Percentiles rank a stretch among this genome's conserved stretches.
phyloP scores from a whole-genome alignment of 768 basidiomycete genomes.

The Hericium rajendrae region DNA sequence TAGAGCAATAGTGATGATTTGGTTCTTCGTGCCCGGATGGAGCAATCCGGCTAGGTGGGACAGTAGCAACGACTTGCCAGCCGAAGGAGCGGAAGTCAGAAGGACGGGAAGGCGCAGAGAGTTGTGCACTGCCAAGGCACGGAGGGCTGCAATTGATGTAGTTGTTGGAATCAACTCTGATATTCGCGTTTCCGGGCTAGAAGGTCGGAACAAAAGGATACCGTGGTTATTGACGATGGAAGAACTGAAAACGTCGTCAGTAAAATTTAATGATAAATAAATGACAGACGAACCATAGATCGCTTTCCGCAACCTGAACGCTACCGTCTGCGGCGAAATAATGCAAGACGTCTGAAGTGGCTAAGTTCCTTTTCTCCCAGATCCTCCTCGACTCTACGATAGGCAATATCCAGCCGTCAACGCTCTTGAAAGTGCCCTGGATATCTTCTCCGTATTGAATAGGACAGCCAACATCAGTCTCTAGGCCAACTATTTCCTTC shows the following conservation, averaged over 20 bases:
- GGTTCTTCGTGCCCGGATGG: slow-evolving; percentile 48
- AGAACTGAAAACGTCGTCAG: slow-evolving; percentile 32
- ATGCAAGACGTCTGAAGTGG: slow-evolving; percentile 31
- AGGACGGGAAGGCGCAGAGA: slow-evolving; percentile 71
- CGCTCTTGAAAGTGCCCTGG: slow-evolving; percentile 32
- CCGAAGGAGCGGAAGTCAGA: slow-evolving; percentile 76
- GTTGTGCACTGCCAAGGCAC: slow-evolving; percentile 49
- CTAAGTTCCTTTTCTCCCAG: slow-evolving; percentile 35
- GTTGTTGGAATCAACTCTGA: slow-evolving; percentile 53
- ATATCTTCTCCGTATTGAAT: slow-evolving; percentile 44
- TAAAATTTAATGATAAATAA: slow-evolving; percentile 1
- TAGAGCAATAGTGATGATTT: slow-evolving; percentile 80
- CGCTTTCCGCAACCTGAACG: slow-evolving; percentile 32
- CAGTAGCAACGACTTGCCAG: slow-evolving; percentile 79
- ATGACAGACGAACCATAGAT: slow-evolving; percentile 42
- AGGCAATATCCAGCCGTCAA: slow-evolving; percentile 82
- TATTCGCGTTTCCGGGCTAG: slow-evolving; percentile 14
- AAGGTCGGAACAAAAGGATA: slow-evolving; percentile 48
- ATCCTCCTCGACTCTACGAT: slow-evolving; percentile 58
- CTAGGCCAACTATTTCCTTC: slow-evolving; percentile 47
- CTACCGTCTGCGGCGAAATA: slow-evolving; percentile 36
- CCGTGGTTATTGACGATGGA: slow-evolving; percentile 55
- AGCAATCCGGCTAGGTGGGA: slow-evolving; percentile 64
- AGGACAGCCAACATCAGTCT: slow-evolving; percentile 49
- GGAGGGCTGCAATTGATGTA: slow-evolving; percentile 49